Percentiles rank a stretch among this genome's conserved stretches.
Conservation (phyloP, 768 basidiomycete genomes). For the Suillus plorans region DNA sequence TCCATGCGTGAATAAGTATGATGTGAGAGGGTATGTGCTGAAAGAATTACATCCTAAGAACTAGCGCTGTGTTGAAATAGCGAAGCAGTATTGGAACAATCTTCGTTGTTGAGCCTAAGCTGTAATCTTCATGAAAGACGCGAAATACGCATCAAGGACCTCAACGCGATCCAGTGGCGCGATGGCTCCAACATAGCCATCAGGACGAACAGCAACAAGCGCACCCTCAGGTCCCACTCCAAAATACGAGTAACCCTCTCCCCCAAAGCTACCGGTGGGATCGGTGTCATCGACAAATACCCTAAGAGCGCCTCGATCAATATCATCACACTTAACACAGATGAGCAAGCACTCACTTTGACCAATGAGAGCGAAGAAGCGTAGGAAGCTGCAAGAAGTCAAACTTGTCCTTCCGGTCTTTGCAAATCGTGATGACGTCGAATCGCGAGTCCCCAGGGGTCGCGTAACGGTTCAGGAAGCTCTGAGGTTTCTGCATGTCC, state of each 20-base stretch:
- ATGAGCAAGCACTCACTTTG: slow-evolving; percentile 31
- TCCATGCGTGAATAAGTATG: too few relatives aligned
- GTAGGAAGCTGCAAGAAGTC: slow-evolving; percentile 31
- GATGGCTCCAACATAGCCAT: slow-evolving; percentile 61
- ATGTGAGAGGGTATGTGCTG: too few relatives aligned
- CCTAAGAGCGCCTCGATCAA: slow-evolving; percentile 33
- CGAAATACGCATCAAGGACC: slow-evolving; percentile 48
- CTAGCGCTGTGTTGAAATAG: too few relatives aligned
- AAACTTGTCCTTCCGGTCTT: slow-evolving; percentile 31
- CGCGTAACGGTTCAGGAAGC: slow-evolving; percentile 28
- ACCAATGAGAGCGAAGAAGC: slow-evolving; percentile 39
- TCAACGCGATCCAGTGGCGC: slow-evolving; percentile 42
- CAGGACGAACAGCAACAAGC: slow-evolving; percentile 32
- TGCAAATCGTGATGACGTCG: slow-evolving; percentile 26
- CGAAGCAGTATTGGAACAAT: too few relatives aligned
- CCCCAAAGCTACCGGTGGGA: slow-evolving; percentile 42
- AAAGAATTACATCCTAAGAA: too few relatives aligned
- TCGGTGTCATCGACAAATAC: slow-evolving; percentile 60
- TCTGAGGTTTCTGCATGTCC: slow-evolving; percentile 22
- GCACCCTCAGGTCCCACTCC: slow-evolving; percentile 36
- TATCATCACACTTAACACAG: neutral
- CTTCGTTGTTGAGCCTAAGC: too few relatives aligned
- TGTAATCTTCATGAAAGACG: slow-evolving; percentile 30
- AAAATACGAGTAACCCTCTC: slow-evolving; percentile 55
- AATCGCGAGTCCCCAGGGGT: slow-evolving; percentile 26